Conservation (phyloP, 1,284 basidiomycete genomes). For the Irpex rosettiformis region DNA sequence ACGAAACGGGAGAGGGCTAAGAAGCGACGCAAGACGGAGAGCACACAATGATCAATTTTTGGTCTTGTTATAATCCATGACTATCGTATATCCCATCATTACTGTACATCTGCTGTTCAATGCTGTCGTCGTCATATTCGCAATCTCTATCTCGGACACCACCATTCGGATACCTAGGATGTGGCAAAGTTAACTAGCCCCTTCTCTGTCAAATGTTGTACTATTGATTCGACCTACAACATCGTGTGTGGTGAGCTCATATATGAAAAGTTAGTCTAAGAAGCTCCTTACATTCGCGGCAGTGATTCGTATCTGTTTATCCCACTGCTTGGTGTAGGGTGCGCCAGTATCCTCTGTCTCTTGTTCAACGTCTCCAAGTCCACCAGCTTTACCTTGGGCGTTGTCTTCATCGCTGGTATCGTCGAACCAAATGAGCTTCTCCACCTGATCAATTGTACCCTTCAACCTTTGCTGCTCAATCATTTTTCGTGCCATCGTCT, state of each 20-base stretch:
- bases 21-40: conserved; percentile 58
- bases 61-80: background rate
- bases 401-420: conserved; percentile 79
- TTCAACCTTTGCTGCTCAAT: conserved; percentile 92
- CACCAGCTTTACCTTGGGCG: conserved; percentile 89
- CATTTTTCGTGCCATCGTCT: conserved; percentile 94
- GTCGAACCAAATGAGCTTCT: conserved; percentile 90
- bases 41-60: conserved; percentile 12
- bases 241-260: background rate
- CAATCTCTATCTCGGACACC: background rate
- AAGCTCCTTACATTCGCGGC: conserved; percentile 68
- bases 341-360: conserved; percentile 85
- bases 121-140: conserved; percentile 4
- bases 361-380: conserved; percentile 82
- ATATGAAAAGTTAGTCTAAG: background rate
- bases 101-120: background rate
- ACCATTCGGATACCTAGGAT: conserved; percentile 24
- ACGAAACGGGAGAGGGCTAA: conserved; percentile 82
- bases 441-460: conserved; percentile 92
- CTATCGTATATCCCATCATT: background rate
- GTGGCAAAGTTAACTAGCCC: conserved; percentile 48
- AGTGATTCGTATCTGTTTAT: conserved; percentile 82
- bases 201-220: conserved; percentile 72
- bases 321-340: conserved; percentile 88
- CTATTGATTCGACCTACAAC: conserved; percentile 72